phyloP scores from a whole-genome alignment of 106 monocot species.

The Allium sativum region DNA sequence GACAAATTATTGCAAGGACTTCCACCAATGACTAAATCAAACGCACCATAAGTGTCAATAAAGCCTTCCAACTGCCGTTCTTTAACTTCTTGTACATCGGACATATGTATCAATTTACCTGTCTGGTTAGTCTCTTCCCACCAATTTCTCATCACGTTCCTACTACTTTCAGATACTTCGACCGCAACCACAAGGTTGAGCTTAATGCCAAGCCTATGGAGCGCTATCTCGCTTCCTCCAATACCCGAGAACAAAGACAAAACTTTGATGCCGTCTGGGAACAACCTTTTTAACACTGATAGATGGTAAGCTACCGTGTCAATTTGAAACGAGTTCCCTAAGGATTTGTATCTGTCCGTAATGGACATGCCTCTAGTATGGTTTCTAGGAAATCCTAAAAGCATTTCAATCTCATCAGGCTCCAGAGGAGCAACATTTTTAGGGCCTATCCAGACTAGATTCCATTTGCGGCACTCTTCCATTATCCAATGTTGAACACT shows the following conservation, averaged over 20 bases:
- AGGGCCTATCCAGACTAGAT: conserved; percentile 56
- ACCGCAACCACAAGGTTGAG: conserved; percentile 48
- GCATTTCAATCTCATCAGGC: conserved; percentile 41
- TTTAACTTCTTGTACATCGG: conserved; percentile 33
- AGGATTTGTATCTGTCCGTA: conserved; percentile 41
- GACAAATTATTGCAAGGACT: conserved; percentile 60
- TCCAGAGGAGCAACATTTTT: conserved; percentile 55
- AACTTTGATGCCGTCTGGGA: conserved; percentile 45
- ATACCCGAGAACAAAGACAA: conserved; percentile 61
- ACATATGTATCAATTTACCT: conserved; percentile 36
- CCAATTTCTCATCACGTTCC: conserved; percentile 46
- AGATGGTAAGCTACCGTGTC: conserved; percentile 59
- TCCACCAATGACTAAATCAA: conserved; percentile 58
- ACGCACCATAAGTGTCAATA: conserved; percentile 23
- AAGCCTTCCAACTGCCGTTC: conserved; percentile 29
- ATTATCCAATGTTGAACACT: conserved; percentile 28
- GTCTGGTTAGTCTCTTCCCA: conserved; percentile 54
- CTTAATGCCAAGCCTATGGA: conserved; percentile 42
- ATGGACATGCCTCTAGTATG: conserved; percentile 50
- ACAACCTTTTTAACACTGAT: conserved; percentile 34
- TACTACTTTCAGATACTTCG: conserved; percentile 47
- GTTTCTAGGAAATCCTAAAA: conserved; percentile 49
- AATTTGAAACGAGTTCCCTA: conserved; percentile 61
- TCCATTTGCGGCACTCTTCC: conserved; percentile 37
- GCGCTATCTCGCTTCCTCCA: conserved; percentile 62